Evolutionary conservation across 1,139 yeast species (phyloP).

Genomic region (Zygosaccharomyces pseudobailii): DNA sequence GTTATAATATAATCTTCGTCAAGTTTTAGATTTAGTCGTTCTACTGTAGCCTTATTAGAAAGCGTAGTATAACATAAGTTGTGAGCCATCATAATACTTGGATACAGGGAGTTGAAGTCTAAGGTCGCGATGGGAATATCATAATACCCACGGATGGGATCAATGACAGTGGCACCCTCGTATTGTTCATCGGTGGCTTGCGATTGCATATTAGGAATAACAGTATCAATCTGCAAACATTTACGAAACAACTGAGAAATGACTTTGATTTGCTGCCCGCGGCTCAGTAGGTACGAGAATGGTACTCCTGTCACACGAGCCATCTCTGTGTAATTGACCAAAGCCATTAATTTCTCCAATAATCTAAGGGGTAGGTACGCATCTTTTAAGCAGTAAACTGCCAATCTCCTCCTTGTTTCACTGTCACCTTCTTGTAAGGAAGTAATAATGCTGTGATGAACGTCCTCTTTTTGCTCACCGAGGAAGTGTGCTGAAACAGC

Average conservation of each 20-base stretch:
- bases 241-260: conserved; percentile 91
- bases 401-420: conserved; percentile 90
- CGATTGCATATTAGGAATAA: conserved; percentile 83
- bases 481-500: conserved; percentile 93
- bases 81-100: conserved; percentile 99
- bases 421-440: conserved; percentile 88
- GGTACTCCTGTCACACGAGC: conserved; percentile 99
- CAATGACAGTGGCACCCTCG: conserved; percentile 99
- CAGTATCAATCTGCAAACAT: conserved; percentile 77
- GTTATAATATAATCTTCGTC: conserved; percentile 78
- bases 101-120: conserved; percentile 96
- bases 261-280: conserved; percentile 98
- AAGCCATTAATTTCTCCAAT: conserved; percentile 88
- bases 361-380: conserved; percentile 87
- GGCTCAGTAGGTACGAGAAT: conserved; percentile 74
- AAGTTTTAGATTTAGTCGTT: conserved; percentile 56
- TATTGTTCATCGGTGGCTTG: conserved; percentile 86
- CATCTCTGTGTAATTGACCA: conserved; percentile 97
- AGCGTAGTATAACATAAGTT: conserved; percentile 93
- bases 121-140: conserved; percentile 96
- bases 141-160: conserved; percentile 91
- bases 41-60: conserved; percentile 63
- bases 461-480: conserved; percentile 97
- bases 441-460: conserved; percentile 93
- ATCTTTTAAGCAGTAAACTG: conserved; percentile 95